These are phyloP conservation scores for Phytophthora colocasiae DNA, from an alignment of 352 stramenopile genomes.

Conservation along the genomic window DNA sequence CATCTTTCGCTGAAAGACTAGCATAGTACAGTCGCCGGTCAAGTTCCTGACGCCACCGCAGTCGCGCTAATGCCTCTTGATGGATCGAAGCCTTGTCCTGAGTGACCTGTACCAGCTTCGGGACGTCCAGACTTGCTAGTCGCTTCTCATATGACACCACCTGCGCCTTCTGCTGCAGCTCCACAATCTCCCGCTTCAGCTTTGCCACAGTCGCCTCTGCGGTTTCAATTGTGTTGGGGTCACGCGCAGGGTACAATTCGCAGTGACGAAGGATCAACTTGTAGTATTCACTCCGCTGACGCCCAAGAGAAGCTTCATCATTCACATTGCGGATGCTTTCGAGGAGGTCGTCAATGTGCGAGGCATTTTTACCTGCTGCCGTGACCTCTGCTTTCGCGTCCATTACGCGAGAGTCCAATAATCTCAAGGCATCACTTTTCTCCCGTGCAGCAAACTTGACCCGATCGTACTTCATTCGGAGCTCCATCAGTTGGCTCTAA, in stretches of 20 bases:
- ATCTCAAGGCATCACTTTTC: conserved; percentile 50
- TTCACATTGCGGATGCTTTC: conserved; percentile 70
- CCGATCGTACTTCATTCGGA: conserved; percentile 81
- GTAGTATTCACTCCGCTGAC: conserved; percentile 85
- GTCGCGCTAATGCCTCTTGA: conserved; percentile 59
- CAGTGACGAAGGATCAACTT: conserved; percentile 81
- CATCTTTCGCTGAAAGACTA: conserved; percentile 32
- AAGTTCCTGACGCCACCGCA: conserved; percentile 76
- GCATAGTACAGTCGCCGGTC: conserved; percentile 57
- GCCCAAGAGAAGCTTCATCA: conserved; percentile 65
- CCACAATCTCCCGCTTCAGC: conserved; percentile 70
- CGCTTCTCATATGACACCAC: conserved; percentile 76
- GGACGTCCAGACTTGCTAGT: conserved; percentile 62
- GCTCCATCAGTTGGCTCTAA: conserved; percentile 64
- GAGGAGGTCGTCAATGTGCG: conserved; percentile 63
- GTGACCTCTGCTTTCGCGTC: conserved; percentile 57
- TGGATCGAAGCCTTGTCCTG: conserved; percentile 76
- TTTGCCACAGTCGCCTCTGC: conserved; percentile 67
- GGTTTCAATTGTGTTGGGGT: conserved; percentile 80
- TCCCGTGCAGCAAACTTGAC: conserved; percentile 73
- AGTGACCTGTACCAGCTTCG: conserved; percentile 71
- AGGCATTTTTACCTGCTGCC: conserved; percentile 55
- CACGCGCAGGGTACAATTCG: conserved; percentile 76
- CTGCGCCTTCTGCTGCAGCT: conserved; percentile 76
- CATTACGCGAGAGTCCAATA: conserved; percentile 66